Evolutionary conservation across 148 eudicot species (phyloP).

Genomic region (Cornus suecica): DNA sequence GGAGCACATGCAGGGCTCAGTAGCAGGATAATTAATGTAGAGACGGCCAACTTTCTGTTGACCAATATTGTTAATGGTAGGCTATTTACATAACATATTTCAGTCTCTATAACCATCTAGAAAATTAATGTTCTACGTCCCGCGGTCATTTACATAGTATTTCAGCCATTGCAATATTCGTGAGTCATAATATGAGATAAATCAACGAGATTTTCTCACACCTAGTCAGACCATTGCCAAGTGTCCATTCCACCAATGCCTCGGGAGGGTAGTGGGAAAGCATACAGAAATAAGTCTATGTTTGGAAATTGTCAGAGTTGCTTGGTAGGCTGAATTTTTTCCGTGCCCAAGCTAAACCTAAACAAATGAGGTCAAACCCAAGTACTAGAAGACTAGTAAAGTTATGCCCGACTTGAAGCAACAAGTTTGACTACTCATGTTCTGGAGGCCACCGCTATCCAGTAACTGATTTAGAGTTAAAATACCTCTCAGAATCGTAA

Average conservation of each 20-base stretch:
- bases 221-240: no score
- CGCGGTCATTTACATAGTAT: neutral
- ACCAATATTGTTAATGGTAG: no score
- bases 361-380: neutral
- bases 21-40: neutral
- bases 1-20: neutral
- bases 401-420: neutral
- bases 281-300: no score
- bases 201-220: conserved; percentile 1
- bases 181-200: conserved; percentile 18
- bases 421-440: neutral
- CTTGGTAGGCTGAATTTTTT: no score
- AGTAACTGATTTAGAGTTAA: neutral
- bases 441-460: neutral
- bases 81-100: neutral
- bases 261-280: no score
- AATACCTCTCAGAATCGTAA: neutral
- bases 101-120: neutral
- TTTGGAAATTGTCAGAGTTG: no score
- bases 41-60: neutral
- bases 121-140: neutral
- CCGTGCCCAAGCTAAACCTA: no score
- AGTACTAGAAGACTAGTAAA: neutral
- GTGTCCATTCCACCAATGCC: no score
- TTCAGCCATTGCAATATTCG: neutral